These are phyloP conservation scores for Waltergamsia citrina DNA, from an alignment of 2,329 filamentous ascomycete genomes.

Conservation along the genomic window DNA sequence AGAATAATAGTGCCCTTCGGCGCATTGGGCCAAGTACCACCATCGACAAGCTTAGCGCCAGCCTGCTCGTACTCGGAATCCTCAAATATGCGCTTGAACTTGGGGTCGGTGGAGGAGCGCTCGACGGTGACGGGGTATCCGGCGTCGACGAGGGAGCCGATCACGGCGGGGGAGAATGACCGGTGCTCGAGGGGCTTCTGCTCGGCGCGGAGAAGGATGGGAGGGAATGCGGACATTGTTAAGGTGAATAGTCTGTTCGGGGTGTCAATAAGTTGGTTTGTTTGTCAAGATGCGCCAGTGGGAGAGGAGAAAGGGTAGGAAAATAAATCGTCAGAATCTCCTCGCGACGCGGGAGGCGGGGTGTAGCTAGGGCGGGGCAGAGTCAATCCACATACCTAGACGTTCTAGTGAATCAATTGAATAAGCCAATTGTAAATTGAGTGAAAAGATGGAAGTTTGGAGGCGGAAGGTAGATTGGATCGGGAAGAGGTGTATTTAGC, in stretches of 20 bases:
- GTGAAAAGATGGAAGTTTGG: no score
- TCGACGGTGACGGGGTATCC: slow-evolving; percentile 63
- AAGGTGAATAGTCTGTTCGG: background rate
- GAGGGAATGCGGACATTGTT: slow-evolving; percentile 16
- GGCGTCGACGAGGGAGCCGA: slow-evolving; percentile 49
- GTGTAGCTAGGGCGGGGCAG: no score
- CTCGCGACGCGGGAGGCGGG: no score
- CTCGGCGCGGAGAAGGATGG: slow-evolving; percentile 46
- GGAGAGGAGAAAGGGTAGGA: no score
- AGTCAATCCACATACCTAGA: no score
- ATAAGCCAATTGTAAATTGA: no score
- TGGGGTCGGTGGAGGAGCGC: slow-evolving; percentile 30
- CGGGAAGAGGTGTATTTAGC: no score
- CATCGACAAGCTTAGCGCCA: slow-evolving; percentile 56
- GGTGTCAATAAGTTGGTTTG: slow-evolving; percentile 2
- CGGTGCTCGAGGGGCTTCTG: slow-evolving; percentile 49
- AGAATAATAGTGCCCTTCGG: slow-evolving; percentile 62
- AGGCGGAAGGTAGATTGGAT: no score
- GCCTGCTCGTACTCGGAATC: slow-evolving; percentile 51
- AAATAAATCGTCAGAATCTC: no score
- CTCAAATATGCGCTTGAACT: slow-evolving; percentile 56
- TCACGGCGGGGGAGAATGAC: slow-evolving; percentile 33
- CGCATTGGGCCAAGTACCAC: slow-evolving; percentile 58
- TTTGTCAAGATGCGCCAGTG: no score
- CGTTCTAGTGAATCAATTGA: no score